A percentile compares a stretch with the other conserved stretches of the same genome.
Evolutionary conservation across 129 eudicot species (phyloP).

Genomic region (Centella asiatica): DNA sequence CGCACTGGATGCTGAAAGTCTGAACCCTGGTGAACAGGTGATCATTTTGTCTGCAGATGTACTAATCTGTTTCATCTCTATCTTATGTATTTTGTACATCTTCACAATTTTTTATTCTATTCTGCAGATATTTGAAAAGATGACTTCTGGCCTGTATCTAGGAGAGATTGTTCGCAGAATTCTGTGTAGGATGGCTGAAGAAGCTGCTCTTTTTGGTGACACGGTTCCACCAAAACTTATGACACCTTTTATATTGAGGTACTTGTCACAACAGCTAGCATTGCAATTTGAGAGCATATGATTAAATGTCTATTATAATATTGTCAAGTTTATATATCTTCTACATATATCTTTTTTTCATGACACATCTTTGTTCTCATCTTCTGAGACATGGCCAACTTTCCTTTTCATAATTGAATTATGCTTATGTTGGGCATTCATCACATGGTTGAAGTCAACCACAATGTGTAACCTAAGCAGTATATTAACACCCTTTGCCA

Average conservation of each 20-base stretch:
- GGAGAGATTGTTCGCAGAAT: constrained; percentile 86
- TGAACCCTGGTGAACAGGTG: constrained; percentile 91
- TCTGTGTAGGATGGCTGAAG: constrained; percentile 63
- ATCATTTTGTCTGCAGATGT: not conserved
- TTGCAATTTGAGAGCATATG: too few species aligned
- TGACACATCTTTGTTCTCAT: not conserved
- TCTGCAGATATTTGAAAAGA: constrained; percentile 64
- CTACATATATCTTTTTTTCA: too few species aligned
- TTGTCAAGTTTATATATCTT: not conserved
- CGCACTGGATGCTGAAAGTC: constrained; percentile 65
- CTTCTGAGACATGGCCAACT: not conserved
- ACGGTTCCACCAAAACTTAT: constrained; percentile 66
- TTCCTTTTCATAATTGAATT: not conserved
- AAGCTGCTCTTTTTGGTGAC: constrained; percentile 78
- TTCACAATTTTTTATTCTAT: not conserved
- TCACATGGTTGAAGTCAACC: not conserved
- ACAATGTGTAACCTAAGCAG: not conserved
- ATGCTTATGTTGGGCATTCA: not conserved
- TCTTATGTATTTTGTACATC: not conserved
- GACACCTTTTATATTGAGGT: constrained; percentile 70
- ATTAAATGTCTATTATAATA: not conserved
- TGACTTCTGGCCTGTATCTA: constrained; percentile 86
- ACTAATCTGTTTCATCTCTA: not conserved
- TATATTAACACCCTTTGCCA: constrained; percentile 13
- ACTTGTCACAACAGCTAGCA: not conserved